phyloP scores from a whole-genome alignment of 176 grass and related monocot genomes.

The Poa pratensis region DNA sequence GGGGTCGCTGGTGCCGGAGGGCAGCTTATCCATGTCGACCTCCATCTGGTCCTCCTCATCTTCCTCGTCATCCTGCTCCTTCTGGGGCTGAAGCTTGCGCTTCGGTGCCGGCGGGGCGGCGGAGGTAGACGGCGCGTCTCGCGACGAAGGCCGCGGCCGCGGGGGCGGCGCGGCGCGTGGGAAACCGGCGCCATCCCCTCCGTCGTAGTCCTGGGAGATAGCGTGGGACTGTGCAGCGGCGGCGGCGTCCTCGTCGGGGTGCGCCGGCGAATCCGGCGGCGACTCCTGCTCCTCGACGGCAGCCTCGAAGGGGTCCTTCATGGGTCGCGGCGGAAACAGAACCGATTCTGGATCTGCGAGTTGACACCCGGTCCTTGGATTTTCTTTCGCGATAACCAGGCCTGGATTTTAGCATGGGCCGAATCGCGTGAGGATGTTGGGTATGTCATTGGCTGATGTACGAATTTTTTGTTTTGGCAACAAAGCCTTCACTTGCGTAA shows the following conservation, averaged over 20 bases:
- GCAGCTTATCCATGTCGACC: slow-evolving; percentile 88
- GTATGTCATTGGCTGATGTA: too few species aligned
- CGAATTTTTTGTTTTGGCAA: too few species aligned
- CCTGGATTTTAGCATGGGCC: too few species aligned
- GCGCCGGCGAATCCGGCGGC: slow-evolving; percentile 68
- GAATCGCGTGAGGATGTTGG: too few species aligned
- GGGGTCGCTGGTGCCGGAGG: slow-evolving; percentile 72
- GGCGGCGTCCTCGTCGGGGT: slow-evolving; percentile 50
- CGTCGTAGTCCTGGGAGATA: slow-evolving; percentile 45
- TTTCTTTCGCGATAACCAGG: too few species aligned
- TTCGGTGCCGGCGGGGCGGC: slow-evolving; percentile 29
- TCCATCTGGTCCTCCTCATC: slow-evolving; percentile 98
- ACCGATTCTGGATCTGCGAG: neutral
- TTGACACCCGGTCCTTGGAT: too few species aligned
- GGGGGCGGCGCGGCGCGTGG: slow-evolving; percentile 38
- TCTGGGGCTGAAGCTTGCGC: slow-evolving; percentile 46
- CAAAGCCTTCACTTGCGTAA: too few species aligned
- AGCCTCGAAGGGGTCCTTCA: slow-evolving; percentile 99
- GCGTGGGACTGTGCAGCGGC: neutral
- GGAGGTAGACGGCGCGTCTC: slow-evolving; percentile 23
- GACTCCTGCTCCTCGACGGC: slow-evolving; percentile 94
- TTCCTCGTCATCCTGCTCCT: slow-evolving; percentile 82
- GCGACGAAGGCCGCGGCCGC: slow-evolving; percentile 23
- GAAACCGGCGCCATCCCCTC: slow-evolving; percentile 17
- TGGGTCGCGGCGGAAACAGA: slow-evolving; percentile 4